Evolutionary conservation across 768 basidiomycete genomes (phyloP), one percentile per base, ranked within the genome.

Genomic region (Dentipellis sp.): DNA sequence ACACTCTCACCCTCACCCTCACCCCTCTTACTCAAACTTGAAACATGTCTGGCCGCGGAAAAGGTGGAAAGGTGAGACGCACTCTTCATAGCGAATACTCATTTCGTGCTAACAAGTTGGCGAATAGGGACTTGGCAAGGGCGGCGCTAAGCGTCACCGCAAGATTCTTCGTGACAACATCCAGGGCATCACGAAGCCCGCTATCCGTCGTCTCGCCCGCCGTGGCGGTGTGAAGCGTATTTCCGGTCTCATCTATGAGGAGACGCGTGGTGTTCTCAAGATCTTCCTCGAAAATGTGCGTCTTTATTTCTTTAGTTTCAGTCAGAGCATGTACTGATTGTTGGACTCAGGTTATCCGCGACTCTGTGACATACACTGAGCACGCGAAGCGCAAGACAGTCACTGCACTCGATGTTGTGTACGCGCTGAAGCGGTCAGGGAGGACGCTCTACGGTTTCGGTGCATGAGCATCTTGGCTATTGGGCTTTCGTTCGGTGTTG

Each of bases 281-380:
- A 74, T 75, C 61, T 74, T 73, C 69, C 67, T 73, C 37, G 72
- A 75, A 65, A 76, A 75, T 56, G 74, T 74, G 51, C 57, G 72
- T 68, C 40, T 21, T 7, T 11, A 3, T 35, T n/a, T 35, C 6
- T 50, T 1, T 1, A 14, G n/a, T 23, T 12, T 19, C 42, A 19
- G 4, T 47, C 53, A 21, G 56, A 50, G 29, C 29, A 34, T 50
- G 49, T 36, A 34, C 3, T n/a, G 51, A 3, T 8, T n/a, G 7
- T 54, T 29, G n/a, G 16, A 37, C 50, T 1, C 64, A 89, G 86
- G 85, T 94, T 63, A 94, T 95, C 68, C 90, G 93, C 64, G 94
- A 95, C 69, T 94, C 92, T 54, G 94, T 97, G 63, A 97, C 94
- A 71, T 97, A 97, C 83, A 97, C 94, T 54, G 94, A 97, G 72